Base-by-base conservation (phyloP, 176 grass and related monocot genomes). In the Bonia amplexicaulis region DNA sequence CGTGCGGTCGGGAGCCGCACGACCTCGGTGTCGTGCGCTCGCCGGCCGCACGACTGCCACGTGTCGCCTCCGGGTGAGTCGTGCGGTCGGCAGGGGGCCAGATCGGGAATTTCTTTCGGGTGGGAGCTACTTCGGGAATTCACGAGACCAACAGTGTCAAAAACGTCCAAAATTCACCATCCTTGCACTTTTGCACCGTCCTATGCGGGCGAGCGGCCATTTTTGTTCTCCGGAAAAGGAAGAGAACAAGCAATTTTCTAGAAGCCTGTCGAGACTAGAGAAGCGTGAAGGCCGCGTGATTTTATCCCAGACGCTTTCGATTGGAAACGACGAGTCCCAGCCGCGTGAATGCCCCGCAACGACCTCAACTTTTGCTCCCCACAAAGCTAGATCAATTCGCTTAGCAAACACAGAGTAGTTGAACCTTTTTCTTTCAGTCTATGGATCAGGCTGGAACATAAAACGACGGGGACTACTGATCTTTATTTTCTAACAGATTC, bases 221-320 rank as follows among this genome's bases (percentile, higher is more conserved):
- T 65, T 23, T 6, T 42, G 14, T 10, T 58, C 46, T 66, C 37
- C 22, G 12, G 53, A 23, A 27, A 76, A 69, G 16, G 23, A 16
- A 12, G 9, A 17, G 57, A 62, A 9, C 35, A 5, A 3, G 11
- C 22, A 4, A 60, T 25, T 78, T 78, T 42, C 67, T 80, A 86
- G 67, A 73, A 69, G 13, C 44, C 7, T 53, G 57, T 53, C 37
- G 46, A 39, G 52, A 33, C 13, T 23, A 47, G 74, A 63, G 66
- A 85, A 39, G 74, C 74, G 74, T 60, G 74, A 70, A 35, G 20
- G 22, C 53, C 74, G 66, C 84, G 84, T 63, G 66, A 78, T 61
- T 66, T 23, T 29, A 26, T 29, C 45, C 44, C 67, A 48, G 0
- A 33, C 70, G 12, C 74, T 25, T 79, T 71, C 5, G 19, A 42